Evolutionary conservation across 2,329 filamentous ascomycete species (phyloP).

Genomic region (Alternaria ventricosa): DNA sequence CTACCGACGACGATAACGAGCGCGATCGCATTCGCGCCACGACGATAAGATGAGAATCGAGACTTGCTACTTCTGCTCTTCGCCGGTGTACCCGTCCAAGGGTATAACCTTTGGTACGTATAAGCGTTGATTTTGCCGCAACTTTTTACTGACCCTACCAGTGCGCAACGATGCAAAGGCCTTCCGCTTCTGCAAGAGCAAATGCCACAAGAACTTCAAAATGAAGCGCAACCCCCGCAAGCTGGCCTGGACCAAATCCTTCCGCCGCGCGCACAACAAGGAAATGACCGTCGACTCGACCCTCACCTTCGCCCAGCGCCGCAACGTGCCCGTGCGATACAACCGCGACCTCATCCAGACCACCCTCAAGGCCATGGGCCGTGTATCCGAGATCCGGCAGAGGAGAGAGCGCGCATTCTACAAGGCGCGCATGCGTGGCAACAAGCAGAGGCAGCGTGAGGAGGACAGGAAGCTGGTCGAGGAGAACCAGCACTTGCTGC

Average conservation of each 20-base stretch:
- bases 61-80: slow-evolving; percentile 68
- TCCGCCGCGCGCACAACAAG: slow-evolving; percentile 62
- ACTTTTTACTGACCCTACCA: neutral
- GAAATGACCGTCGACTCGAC: slow-evolving; percentile 85
- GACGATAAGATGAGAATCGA: slow-evolving; percentile 44
- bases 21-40: slow-evolving; percentile 3
- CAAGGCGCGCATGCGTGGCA: slow-evolving; percentile 90
- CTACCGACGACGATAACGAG: neutral
- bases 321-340: slow-evolving; percentile 95
- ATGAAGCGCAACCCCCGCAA: slow-evolving; percentile 83
- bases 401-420: slow-evolving; percentile 91
- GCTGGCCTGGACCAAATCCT: slow-evolving; percentile 57
- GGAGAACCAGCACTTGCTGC: slow-evolving; percentile 91
- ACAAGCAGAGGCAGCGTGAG: slow-evolving; percentile 80
- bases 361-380: slow-evolving; percentile 90
- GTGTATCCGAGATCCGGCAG: slow-evolving; percentile 82
- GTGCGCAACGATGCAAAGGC: slow-evolving; percentile 62
- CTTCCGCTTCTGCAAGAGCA: slow-evolving; percentile 69
- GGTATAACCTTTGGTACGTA: slow-evolving; percentile 70
- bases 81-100: slow-evolving; percentile 57
- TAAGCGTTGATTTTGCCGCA: too few species aligned
- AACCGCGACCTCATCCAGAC: slow-evolving; percentile 88
- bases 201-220: slow-evolving; percentile 76
- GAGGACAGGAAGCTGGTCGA: slow-evolving; percentile 86
- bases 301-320: slow-evolving; percentile 86